These are phyloP conservation scores for Botrytis medusae DNA, from an alignment of 2,329 filamentous ascomycete species.

Conservation along the genomic window DNA sequence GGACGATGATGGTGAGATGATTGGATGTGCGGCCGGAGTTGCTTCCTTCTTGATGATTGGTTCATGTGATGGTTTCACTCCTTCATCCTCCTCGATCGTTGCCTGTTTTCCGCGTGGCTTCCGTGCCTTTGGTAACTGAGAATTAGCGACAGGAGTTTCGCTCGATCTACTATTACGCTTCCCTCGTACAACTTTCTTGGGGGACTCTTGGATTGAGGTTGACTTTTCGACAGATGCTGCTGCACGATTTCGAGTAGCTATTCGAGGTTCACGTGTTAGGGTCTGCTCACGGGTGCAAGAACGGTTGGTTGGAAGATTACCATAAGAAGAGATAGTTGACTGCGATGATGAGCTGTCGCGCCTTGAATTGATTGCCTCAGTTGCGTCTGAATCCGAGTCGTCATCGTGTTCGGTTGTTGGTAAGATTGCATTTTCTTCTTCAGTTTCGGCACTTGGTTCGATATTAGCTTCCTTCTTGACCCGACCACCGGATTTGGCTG, in stretches of 20 bases:
- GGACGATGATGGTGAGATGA: slow-evolving; percentile 13
- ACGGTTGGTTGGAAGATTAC: slow-evolving; percentile 24
- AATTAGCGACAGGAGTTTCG: slow-evolving; percentile 6
- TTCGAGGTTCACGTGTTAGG: slow-evolving; percentile 22
- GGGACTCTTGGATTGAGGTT: slow-evolving; percentile 5
- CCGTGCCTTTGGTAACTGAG: slow-evolving; percentile 21
- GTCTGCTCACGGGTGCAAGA: slow-evolving; percentile 26
- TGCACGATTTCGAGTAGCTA: slow-evolving; percentile 9
- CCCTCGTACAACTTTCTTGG: slow-evolving; percentile 7
- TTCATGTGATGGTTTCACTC: background rate
- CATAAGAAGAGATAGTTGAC: slow-evolving; percentile 25
- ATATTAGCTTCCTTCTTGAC: slow-evolving; percentile 26
- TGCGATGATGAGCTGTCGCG: slow-evolving; percentile 30
- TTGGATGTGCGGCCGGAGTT: background rate
- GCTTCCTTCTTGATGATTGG: slow-evolving; percentile 20
- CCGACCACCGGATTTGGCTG: slow-evolving; percentile 23
- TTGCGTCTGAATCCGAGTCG: slow-evolving; percentile 23
- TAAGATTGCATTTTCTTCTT: slow-evolving; percentile 30
- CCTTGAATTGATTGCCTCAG: slow-evolving; percentile 28
- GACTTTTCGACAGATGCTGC: slow-evolving; percentile 7
- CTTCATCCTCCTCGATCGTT: slow-evolving; percentile 11
- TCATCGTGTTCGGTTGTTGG: slow-evolving; percentile 34
- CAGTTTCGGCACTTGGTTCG: slow-evolving; percentile 18
- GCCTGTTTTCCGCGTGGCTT: slow-evolving; percentile 18
- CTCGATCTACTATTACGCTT: slow-evolving; percentile 25